Conservation (phyloP, 768 basidiomycete species). For the Naganishia onofrii region DNA sequence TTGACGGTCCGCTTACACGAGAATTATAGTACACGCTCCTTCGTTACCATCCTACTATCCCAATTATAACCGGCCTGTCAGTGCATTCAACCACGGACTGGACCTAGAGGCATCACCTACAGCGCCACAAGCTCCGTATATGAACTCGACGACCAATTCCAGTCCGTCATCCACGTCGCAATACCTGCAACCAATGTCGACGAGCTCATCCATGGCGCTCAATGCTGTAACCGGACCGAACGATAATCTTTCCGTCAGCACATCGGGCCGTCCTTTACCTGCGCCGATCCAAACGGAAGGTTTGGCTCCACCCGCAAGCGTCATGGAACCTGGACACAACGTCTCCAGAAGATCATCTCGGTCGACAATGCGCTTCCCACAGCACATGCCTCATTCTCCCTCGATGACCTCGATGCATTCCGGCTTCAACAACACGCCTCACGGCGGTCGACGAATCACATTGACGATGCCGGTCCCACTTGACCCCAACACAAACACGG, state of each 20-base stretch:
- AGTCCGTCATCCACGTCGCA: conserved; percentile 12
- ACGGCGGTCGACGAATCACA: conserved; percentile 21
- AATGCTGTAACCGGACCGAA: background rate
- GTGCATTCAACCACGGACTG: background rate
- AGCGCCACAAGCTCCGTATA: conserved; percentile 10
- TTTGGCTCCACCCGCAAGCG: conserved; percentile 8
- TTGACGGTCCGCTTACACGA: background rate
- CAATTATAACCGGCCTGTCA: conserved; percentile 10
- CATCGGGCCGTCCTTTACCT: background rate
- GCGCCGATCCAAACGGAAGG: conserved; percentile 23
- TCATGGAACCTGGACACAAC: background rate
- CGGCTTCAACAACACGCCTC: conserved; percentile 14
- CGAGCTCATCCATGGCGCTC: conserved; percentile 14
- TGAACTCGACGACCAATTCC: background rate
- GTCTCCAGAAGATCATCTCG: conserved; percentile 6
- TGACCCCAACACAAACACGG: conserved; percentile 1
- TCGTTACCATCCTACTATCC: conserved; percentile 18
- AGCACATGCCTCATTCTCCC: conserved; percentile 17
- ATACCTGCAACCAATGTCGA: conserved; percentile 2
- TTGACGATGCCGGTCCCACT: conserved; percentile 29
- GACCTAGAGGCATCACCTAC: background rate
- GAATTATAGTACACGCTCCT: conserved; percentile 1
- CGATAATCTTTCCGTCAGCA: background rate
- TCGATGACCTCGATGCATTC: conserved; percentile 25
- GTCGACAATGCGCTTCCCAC: conserved; percentile 16